Base-by-base conservation (phyloP, 75 land plant genomes). In the Selaginella moellendorffii region DNA sequence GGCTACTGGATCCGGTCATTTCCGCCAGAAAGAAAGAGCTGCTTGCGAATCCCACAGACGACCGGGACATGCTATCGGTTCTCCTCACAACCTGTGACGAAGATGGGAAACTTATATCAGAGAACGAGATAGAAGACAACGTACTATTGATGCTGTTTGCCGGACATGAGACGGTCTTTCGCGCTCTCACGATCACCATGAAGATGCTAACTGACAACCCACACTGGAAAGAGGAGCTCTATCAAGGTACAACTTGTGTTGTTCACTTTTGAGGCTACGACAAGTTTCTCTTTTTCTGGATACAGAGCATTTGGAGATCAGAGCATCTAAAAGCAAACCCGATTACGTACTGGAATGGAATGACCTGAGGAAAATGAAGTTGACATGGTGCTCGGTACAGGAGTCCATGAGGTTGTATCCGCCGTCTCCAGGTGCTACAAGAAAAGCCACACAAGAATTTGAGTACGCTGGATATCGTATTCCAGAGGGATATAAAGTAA, bases 401-500 rank as follows among this genome's bases (percentile, higher is more conserved):
- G 85, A 82, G 69, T 62, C 71, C 0, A 24, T 79, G 24, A 65
- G 85, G 23, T 27, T 82, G 28, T 27, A 52, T 12, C 79, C 85
- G 0, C 74, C 82, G 8, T 64, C 70, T 2, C 68, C 68, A 25
- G 79, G 76, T 2, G 59, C 66, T 0, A 76, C 76, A 28, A 65
- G 85, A 12, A 70, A 61, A 52, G 75, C 71, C 23, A 58, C 68
- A 1, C 31, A 63, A 9, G 85, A 82, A n/a, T 65, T 82, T 18
- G 71, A 68, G n/a, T 82, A 71, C 52, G 79, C 62, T 0, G 85
- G 79, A 10, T 82, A 51, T 54, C 70, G 69, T 31, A 76, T 82
- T 54, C 85, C 85, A 2, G 76, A 82, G 53, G 79, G 79, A 0
- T 82, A 79, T 82, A 76, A 76, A 76, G 82, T 78, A 59, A 26